Conservation (phyloP, 2,329 filamentous ascomycete species). For the Stagonosporopsis chrysanthemi region DNA sequence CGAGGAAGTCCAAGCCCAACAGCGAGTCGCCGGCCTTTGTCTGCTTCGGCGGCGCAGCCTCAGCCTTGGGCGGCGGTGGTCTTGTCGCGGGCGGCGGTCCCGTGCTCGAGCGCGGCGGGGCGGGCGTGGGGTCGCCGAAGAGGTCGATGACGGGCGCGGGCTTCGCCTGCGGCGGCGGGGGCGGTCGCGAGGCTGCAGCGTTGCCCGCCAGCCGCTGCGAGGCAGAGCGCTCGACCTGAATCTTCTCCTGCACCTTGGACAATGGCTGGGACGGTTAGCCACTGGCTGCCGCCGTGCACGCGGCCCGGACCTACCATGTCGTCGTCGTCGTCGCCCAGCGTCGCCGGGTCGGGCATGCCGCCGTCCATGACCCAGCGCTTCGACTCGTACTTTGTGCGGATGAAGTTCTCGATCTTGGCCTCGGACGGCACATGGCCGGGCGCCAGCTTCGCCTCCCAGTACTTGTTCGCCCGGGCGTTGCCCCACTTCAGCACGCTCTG, state of each 20-base stretch:
- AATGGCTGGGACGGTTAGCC: conserved; percentile 59
- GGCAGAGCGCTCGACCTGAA: conserved; percentile 68
- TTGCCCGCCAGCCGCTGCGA: conserved; percentile 59
- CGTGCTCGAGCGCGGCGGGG: conserved; percentile 73
- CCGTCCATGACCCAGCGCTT: conserved; percentile 99
- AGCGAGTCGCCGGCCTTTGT: conserved; percentile 84
- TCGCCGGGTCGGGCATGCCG: conserved; percentile 88
- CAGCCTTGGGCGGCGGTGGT: conserved; percentile 69
- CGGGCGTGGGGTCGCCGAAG: conserved; percentile 78
- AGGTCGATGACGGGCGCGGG: conserved; percentile 68
- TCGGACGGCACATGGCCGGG: conserved; percentile 92
- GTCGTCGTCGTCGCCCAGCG: conserved; percentile 82
- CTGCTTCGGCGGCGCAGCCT: conserved; percentile 64
- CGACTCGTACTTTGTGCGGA: conserved; percentile 97
- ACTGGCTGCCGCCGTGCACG: too few species aligned
- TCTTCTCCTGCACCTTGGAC: conserved; percentile 74
- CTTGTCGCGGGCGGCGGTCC: conserved; percentile 65
- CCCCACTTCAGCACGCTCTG: conserved; percentile 95
- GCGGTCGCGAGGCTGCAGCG: conserved; percentile 36
- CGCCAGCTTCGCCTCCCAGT: conserved; percentile 96
- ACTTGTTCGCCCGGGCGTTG: conserved; percentile 94
- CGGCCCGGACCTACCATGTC: conserved; percentile 72
- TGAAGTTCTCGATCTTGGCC: conserved; percentile 99
- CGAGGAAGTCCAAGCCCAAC: conserved; percentile 90
- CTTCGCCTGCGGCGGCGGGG: conserved; percentile 46